A percentile compares a stretch with the other conserved stretches of the same genome.
These are phyloP conservation scores for Eucalyptus caleyi DNA, from an alignment of 345 rosid genomes.

Conservation along the genomic window DNA sequence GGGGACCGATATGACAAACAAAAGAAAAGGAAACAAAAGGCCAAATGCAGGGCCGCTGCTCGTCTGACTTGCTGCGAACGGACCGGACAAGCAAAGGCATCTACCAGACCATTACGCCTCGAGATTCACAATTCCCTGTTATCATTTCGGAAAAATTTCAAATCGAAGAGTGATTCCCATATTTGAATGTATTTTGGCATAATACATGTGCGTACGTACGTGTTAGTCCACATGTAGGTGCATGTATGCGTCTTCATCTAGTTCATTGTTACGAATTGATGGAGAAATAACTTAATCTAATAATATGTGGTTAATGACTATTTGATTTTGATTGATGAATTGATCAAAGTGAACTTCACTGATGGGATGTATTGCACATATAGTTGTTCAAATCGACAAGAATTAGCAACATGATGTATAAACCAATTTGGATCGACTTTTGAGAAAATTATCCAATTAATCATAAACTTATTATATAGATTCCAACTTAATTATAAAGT, in stretches of 20 bases:
- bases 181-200: background rate
- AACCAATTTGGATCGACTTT: background rate
- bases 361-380: background rate
- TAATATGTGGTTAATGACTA: background rate
- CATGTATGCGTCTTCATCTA: background rate
- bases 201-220: background rate
- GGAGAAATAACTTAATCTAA: background rate
- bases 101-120: background rate
- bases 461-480: rapidly evolving
- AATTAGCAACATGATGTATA: background rate
- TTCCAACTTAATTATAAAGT: background rate
- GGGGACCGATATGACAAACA: background rate
- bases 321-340: background rate
- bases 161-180: background rate
- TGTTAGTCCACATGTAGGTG: background rate
- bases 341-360: background rate
- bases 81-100: background rate
- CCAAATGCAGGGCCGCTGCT: background rate
- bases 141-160: background rate
- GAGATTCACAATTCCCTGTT: background rate
- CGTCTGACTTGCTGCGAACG: background rate
- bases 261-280: background rate
- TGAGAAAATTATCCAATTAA: background rate
- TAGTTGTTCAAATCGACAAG: background rate
- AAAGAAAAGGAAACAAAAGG: background rate